Base-by-base conservation (phyloP, 192 early-diverging fungal genomes). In the Irineochytrium annulatum region DNA sequence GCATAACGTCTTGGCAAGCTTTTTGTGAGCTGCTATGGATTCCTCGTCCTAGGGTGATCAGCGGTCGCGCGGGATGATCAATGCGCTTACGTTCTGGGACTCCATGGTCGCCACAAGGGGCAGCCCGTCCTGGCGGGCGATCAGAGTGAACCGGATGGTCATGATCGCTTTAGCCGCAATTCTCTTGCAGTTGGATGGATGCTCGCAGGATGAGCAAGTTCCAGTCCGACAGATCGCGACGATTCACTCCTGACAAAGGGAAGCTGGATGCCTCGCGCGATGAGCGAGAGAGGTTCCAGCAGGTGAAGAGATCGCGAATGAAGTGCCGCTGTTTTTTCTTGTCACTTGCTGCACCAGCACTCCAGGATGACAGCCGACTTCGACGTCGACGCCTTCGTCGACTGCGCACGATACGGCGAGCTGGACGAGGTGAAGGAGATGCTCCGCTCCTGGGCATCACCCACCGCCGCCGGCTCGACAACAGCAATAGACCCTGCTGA, bases 361-460 rank as follows among this genome's bases (percentile, higher is more conserved):
- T 41, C n/a, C 37, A 8, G 11, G 37, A 13, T 41, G 37, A 41
- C n/a, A 8, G n/a, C 29, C 44, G 62, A 60, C 5, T 72, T 72
- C 35, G 66, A 69, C 32, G 34, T 57, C 20, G 77, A 83, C 31
- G 87, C 87, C 51, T 58, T 90, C 61, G 75, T 89, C 29, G 68
- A 74, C 64, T 84, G 78, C 70, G 78, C 87, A 17, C 77, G 89
- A 35, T 86, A 84, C 51, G 89, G 88, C 32, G 88, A 91, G 68
- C 61, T 89, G 3, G 84, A 86, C n/a, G 87, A 88, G 53, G 69
- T 89, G 27, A 71, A 78, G 59, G 74, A 65, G 13, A 57, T 71
- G 4, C n/a, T n/a, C n/a, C n/a, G n/a, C n/a, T n/a, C n/a, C n/a
- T n/a, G n/a, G n/a, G n/a, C n/a, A n/a, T n/a, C n/a, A n/a, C n/a